Base-by-base conservation (phyloP, 805 yeast genomes). In the Wickerhamiella musiphila region DNA sequence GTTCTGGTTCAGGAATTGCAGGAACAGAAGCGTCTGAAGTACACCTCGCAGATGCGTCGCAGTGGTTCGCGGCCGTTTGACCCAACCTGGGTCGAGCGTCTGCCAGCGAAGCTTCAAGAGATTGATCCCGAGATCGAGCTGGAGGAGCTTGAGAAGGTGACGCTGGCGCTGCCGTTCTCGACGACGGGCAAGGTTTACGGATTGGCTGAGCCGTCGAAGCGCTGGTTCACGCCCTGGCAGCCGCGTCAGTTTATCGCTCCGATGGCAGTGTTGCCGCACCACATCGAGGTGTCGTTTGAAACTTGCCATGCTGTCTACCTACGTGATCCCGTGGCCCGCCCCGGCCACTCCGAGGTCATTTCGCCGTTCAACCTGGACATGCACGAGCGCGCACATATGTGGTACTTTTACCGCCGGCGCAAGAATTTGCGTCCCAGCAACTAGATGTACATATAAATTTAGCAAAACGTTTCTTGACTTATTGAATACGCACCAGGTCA, bases 231-330 rank as follows among this genome's bases (percentile, higher is more conserved):
- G 2, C 98, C 98, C 32, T 90, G 95, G 95, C 67, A 74, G 37
- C 92, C 94, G 43, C 76, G 94, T 58, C 90, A 82, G 27, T 90
- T 86, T 57, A 58, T 90, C 41, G 84, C 93, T 2, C 92, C 93
- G 29, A 79, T 83, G 56, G 90, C 95, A 9, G 68, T 90, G 37
- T 65, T 81, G 47, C 98, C 98, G 18, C 74, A 78, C 40, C 96
- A 90, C 56, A 61, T 90, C 34, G 96, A 90, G 58, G 61, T 90
- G 28, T 78, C 93, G 15, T 86, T 79, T 55, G 68, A 69, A 40
- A 82, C 95, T 4, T 86, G 96, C 53, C 94, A 84, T 53, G 95
- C 94, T 4, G 78, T 90, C n/a, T 90, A 86, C 56, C 58, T 90
- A 54, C 76, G 95, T 57, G 93, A 90, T 54, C 98, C 98, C 11